Evolutionary conservation across 2,329 filamentous ascomycete genomes (phyloP).

Genomic region (Cytospora piceicola): DNA sequence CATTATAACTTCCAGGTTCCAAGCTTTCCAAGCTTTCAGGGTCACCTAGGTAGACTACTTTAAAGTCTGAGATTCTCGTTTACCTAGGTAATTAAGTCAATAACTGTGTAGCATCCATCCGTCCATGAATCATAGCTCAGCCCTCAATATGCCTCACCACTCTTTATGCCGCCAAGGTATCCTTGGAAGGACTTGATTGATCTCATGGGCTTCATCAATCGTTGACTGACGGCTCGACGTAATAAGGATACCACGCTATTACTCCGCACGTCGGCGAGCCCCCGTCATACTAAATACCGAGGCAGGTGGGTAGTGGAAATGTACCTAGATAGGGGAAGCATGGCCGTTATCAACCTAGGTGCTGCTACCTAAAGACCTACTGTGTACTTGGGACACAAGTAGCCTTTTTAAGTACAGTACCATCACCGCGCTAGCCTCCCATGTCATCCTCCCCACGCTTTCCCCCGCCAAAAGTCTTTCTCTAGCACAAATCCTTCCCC

Average conservation of each 20-base stretch:
- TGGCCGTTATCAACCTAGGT: too few relatives aligned
- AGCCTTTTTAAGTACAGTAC: too few relatives aligned
- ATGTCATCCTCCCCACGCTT: slow-evolving; percentile 18
- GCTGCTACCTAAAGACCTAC: not conserved
- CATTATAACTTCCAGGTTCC: not conserved
- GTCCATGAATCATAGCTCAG: not conserved
- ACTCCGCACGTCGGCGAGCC: not conserved
- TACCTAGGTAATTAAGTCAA: not conserved
- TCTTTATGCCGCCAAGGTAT: not conserved
- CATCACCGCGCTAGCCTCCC: not conserved
- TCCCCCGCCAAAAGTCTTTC: slow-evolving; percentile 16
- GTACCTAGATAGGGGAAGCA: too few relatives aligned
- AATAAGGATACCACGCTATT: not conserved
- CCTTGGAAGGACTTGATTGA: too few relatives aligned
- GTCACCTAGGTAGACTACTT: too few relatives aligned
- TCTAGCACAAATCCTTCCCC: not conserved
- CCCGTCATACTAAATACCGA: not conserved
- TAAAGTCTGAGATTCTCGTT: not conserved
- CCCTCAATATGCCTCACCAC: slow-evolving; percentile 2
- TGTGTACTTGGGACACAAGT: not conserved
- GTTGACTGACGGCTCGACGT: not conserved
- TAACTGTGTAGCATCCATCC: not conserved
- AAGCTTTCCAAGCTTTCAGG: not conserved
- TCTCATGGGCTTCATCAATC: not conserved
- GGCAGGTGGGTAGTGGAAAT: not conserved